Evolutionary conservation across 345 rosid species (phyloP).

Genomic region (Eucalyptus erythrocorys): DNA sequence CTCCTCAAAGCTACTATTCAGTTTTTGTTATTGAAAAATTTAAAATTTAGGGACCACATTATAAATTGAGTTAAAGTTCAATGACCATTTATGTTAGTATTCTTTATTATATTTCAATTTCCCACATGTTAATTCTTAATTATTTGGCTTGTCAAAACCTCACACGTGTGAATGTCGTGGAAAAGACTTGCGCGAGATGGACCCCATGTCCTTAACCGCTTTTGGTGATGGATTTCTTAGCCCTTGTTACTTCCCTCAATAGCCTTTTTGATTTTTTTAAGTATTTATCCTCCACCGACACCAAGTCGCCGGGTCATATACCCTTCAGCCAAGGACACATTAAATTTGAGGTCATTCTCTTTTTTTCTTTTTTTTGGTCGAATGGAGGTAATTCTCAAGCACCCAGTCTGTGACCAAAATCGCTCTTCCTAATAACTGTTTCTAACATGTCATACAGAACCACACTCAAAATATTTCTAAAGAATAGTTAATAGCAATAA

Average conservation of each 20-base stretch:
- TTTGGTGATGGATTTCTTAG: neutral
- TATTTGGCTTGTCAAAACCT: neutral
- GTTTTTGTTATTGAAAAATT: too few species aligned
- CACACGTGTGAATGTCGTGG: neutral
- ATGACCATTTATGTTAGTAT: too few species aligned
- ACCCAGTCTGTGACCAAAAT: neutral
- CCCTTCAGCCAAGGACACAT: neutral
- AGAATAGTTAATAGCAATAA: too few species aligned
- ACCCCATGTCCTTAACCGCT: neutral
- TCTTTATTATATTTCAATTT: neutral
- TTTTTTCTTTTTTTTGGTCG: rapidly evolving
- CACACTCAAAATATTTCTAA: neutral
- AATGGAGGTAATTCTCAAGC: neutral
- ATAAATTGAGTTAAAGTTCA: too few species aligned
- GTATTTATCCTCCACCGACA: neutral
- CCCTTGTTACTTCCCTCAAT: neutral
- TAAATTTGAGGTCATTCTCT: neutral
- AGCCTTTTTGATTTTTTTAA: too few species aligned
- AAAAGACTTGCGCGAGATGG: neutral
- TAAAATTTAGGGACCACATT: too few species aligned
- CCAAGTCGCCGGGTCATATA: neutral
- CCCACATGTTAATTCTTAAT: too few species aligned
- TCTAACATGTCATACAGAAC: neutral
- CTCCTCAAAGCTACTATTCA: too few species aligned
- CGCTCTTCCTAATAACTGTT: neutral